phyloP scores from a whole-genome alignment of 805 yeast genomes.

The Candida railenensis region DNA sequence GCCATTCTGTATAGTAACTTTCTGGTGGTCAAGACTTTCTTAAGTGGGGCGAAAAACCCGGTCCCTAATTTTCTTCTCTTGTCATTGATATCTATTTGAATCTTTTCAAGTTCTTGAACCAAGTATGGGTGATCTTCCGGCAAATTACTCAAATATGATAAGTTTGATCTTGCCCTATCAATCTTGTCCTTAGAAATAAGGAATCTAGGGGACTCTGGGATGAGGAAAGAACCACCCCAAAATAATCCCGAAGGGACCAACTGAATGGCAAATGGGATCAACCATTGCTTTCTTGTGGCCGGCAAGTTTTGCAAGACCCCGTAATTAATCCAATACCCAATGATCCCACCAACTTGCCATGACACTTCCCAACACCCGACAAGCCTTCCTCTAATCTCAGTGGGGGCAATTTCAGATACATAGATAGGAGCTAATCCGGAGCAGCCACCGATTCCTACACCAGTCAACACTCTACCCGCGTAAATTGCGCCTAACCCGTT shows the following conservation, averaged over 20 bases:
- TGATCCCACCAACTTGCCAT: constrained; percentile 49
- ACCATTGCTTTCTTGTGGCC: constrained; percentile 40
- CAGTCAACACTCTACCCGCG: constrained; percentile 53
- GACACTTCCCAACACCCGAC: constrained; percentile 48
- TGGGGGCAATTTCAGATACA: constrained; percentile 44
- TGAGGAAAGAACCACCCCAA: constrained; percentile 34
- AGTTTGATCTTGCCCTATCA: constrained; percentile 29
- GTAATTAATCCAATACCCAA: constrained; percentile 51
- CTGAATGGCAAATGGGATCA: constrained; percentile 48
- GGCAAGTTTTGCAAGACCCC: constrained; percentile 40
- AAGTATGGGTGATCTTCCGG: constrained; percentile 39
- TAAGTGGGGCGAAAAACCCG: constrained; percentile 41
- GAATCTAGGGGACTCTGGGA: constrained; percentile 50
- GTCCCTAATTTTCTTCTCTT: constrained; percentile 30
- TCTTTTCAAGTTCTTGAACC: constrained; percentile 34
- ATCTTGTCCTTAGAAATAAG: constrained; percentile 33
- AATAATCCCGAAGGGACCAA: constrained; percentile 45
- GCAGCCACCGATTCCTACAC: constrained; percentile 53
- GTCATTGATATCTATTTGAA: constrained; percentile 22
- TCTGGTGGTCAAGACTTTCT: constrained; percentile 26
- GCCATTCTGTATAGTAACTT: constrained; percentile 33
- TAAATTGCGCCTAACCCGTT: constrained; percentile 47
- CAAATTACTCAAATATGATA: constrained; percentile 39
- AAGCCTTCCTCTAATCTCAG: constrained; percentile 44
- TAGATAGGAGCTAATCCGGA: constrained; percentile 50